phyloP scores from a whole-genome alignment of 2,329 filamentous ascomycete species.

The Talaromyces albobiverticillius region DNA sequence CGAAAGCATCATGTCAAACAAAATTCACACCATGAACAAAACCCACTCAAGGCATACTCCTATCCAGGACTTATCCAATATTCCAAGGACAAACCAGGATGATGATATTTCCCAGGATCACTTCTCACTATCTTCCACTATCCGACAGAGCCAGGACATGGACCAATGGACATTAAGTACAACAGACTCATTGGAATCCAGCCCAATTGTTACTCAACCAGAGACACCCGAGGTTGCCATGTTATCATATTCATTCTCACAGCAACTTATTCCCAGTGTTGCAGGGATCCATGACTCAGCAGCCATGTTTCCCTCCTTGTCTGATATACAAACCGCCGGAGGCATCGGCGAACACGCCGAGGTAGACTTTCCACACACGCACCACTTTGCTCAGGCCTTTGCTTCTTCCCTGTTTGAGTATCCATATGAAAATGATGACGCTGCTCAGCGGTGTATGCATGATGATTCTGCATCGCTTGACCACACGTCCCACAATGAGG shows the following conservation, averaged over 20 bases:
- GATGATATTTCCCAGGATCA: slow-evolving; percentile 42
- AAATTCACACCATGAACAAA: slow-evolving; percentile 31
- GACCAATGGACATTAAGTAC: slow-evolving; percentile 39
- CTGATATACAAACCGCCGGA: slow-evolving; percentile 37
- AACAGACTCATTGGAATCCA: slow-evolving; percentile 38
- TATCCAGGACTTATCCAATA: slow-evolving; percentile 36
- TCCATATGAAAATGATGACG: slow-evolving; percentile 41
- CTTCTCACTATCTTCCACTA: slow-evolving; percentile 41
- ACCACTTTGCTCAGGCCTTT: slow-evolving; percentile 35
- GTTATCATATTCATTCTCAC: slow-evolving; percentile 41
- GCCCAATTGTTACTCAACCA: slow-evolving; percentile 33
- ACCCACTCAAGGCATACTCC: slow-evolving; percentile 36
- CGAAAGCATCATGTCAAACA: slow-evolving; percentile 35
- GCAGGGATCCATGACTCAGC: slow-evolving; percentile 31
- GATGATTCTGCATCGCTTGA: slow-evolving; percentile 38
- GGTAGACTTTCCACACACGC: slow-evolving; percentile 33
- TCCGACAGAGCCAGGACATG: slow-evolving; percentile 34
- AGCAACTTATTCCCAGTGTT: slow-evolving; percentile 37
- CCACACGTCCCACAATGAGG: slow-evolving; percentile 37
- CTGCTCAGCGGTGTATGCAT: slow-evolving; percentile 29
- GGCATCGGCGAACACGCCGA: slow-evolving; percentile 37
- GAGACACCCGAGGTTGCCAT: slow-evolving; percentile 41
- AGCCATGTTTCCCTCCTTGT: slow-evolving; percentile 36
- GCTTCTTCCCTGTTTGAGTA: slow-evolving; percentile 37
- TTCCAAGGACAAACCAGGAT: slow-evolving; percentile 41